Conservation (phyloP, 805 yeast genomes). For the Saccharomycopsis oosterbeekiorum region DNA sequence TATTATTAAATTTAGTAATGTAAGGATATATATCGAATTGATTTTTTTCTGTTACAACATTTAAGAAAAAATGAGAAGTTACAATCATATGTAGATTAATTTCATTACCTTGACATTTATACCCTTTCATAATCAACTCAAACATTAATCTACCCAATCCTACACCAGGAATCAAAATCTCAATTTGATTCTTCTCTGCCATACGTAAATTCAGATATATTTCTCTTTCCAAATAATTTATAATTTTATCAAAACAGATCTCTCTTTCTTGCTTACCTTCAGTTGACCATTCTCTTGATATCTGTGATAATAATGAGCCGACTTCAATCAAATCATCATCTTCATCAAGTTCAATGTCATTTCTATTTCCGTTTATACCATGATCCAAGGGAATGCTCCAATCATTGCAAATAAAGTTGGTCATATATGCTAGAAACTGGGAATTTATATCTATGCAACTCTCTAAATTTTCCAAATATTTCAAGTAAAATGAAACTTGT, state of each 20-base stretch:
- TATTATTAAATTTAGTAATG: slow-evolving; percentile 42
- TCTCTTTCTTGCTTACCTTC: slow-evolving; percentile 42
- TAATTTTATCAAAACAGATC: slow-evolving; percentile 30
- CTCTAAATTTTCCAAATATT: slow-evolving; percentile 31
- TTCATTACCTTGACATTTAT: slow-evolving; percentile 58
- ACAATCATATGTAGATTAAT: slow-evolving; percentile 55
- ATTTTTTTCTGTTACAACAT: slow-evolving; percentile 20
- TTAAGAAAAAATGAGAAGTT: slow-evolving; percentile 44
- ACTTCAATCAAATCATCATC: slow-evolving; percentile 45
- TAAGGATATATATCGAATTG: slow-evolving; percentile 40
- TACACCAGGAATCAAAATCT: slow-evolving; percentile 52
- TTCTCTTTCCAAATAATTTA: slow-evolving; percentile 26
- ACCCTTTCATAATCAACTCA: slow-evolving; percentile 46
- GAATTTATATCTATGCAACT: slow-evolving; percentile 37
- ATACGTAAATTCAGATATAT: slow-evolving; percentile 30
- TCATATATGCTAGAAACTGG: slow-evolving; percentile 34
- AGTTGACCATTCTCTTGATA: slow-evolving; percentile 52
- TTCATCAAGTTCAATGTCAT: background rate
- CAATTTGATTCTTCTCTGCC: slow-evolving; percentile 28
- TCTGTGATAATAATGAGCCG: slow-evolving; percentile 43
- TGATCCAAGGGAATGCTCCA: slow-evolving; percentile 41
- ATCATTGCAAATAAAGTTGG: slow-evolving; percentile 32
- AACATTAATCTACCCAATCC: slow-evolving; percentile 52
- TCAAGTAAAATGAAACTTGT: slow-evolving; percentile 41
- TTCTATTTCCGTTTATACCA: slow-evolving; percentile 34